Evolutionary conservation across 257 asterid genomes (phyloP).

Genomic region (Oldenlandia corymbosa): DNA sequence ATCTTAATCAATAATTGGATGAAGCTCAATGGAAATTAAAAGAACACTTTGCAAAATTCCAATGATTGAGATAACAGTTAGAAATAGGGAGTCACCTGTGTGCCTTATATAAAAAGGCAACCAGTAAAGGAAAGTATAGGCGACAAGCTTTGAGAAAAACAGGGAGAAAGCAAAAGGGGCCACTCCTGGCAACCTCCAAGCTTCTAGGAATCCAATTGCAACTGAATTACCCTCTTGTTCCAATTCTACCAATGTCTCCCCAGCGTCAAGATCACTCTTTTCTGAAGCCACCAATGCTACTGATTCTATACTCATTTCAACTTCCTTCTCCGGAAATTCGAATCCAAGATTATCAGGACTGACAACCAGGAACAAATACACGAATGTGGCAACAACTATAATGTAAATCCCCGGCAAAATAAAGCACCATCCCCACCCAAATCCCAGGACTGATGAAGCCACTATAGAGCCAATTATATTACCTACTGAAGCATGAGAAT

Average conservation of each 20-base stretch:
- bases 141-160: slow-evolving; percentile 94
- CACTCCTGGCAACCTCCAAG: slow-evolving; percentile 88
- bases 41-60: no score
- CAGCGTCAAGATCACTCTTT: slow-evolving; percentile 32
- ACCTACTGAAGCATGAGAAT: slow-evolving; percentile 81
- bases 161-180: slow-evolving; percentile 76
- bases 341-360: slow-evolving; percentile 65
- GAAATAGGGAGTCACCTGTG: slow-evolving; percentile 49
- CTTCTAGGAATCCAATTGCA: slow-evolving; percentile 82
- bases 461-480: slow-evolving; percentile 78
- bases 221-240: slow-evolving; percentile 37
- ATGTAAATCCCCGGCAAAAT: slow-evolving; percentile 67
- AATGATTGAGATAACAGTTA: no score
- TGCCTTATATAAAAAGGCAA: slow-evolving; percentile 89
- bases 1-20: no score
- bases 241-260: slow-evolving; percentile 19
- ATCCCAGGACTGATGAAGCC: slow-evolving; percentile 75
- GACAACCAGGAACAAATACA: slow-evolving; percentile 65
- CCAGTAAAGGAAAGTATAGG: slow-evolving; percentile 94
- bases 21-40: no score
- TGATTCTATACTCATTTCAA: slow-evolving; percentile 59
- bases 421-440: slow-evolving; percentile 98
- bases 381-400: slow-evolving; percentile 35
- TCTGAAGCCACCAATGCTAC: slow-evolving; percentile 52
- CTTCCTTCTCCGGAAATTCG: slow-evolving; percentile 38